phyloP scores from a whole-genome alignment of 2,329 filamentous ascomycete genomes.

The Fusarium mexicanum region DNA sequence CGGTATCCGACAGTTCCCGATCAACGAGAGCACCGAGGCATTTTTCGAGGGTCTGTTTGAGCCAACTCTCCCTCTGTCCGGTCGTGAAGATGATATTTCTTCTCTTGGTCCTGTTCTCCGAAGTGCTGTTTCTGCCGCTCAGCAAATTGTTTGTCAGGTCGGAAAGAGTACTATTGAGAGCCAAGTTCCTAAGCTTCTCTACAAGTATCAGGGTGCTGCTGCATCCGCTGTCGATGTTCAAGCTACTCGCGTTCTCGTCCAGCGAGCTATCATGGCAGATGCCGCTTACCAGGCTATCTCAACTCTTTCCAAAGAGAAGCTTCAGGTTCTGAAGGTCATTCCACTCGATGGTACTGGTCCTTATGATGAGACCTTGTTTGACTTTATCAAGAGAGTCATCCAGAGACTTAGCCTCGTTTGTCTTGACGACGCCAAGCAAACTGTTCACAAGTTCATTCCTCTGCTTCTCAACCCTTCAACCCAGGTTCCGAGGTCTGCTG shows the following conservation, averaged over 20 bases:
- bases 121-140: neutral
- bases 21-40: neutral
- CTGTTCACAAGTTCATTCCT: constrained; percentile 19
- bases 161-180: neutral
- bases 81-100: constrained; percentile 15
- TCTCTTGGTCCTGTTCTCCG: constrained; percentile 21
- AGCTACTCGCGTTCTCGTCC: constrained; percentile 19
- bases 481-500: neutral
- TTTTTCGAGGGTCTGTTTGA: constrained; percentile 30
- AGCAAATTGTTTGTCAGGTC: constrained; percentile 6
- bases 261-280: constrained; percentile 29
- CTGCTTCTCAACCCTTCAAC: neutral
- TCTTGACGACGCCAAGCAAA: constrained; percentile 10
- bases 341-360: neutral
- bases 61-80: constrained; percentile 18
- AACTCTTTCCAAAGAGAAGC: constrained; percentile 3
- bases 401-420: constrained; percentile 6
- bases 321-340: constrained; percentile 5
- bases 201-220: neutral
- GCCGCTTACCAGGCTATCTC: constrained; percentile 22
- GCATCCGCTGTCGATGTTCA: neutral
- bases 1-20: neutral
- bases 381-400: constrained; percentile 22
- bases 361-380: constrained; percentile 12
- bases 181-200: neutral